Base-by-base conservation (phyloP, 1,284 basidiomycete genomes). In the Cryptococcus sp. region DNA sequence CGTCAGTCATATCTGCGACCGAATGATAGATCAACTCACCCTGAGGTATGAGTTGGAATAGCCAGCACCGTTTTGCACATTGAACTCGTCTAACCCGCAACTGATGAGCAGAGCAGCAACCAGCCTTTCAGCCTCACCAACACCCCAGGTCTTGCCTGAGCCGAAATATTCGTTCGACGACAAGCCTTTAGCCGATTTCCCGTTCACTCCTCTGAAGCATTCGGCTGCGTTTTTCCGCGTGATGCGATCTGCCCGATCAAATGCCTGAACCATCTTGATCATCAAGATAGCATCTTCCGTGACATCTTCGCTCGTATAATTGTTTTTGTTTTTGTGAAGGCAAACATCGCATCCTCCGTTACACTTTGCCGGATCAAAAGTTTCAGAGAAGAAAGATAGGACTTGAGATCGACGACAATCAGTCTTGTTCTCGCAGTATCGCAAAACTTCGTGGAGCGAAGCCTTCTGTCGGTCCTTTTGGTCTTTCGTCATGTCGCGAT, bases 381-480 rank as follows among this genome's bases (percentile, higher is more conserved):
- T 58, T 52, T 77, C 77, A 50, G 69, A 73, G 52, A 77, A 74
- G 63, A 77, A 77, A 1, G 74, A 61, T 3, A 98, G 80, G 18
- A 98, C 79, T 64, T 91, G 88, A 2, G 82, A 80, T 1, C 96
- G 85, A 9, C 96, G 85, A 66, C 94, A 98, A 61, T 91, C 88
- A 34, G 85, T 83, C 53, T 83, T 80, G 73, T 97, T 91, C 51
- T 78, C 71, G 73, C 89, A 93, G 73, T 86, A 98, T 48, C 82
- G 76, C 13, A 85, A 78, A 40, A 88, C 82, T n/a, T 79, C 77
- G 3, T 76, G 66, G 25, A 88, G 70, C 25, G 80, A 81, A 21
- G 80, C 79, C 44, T 78, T 73, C 56, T 83, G 82, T 13, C 83
- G 80, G 45, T 81, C 77, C 61, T 82, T 82, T 57, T 86, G 83